Evolutionary conservation across 129 eudicot genomes (phyloP), one percentile per base, ranked within the genome.

Genomic region (Chrysanthemum seticuspe): DNA sequence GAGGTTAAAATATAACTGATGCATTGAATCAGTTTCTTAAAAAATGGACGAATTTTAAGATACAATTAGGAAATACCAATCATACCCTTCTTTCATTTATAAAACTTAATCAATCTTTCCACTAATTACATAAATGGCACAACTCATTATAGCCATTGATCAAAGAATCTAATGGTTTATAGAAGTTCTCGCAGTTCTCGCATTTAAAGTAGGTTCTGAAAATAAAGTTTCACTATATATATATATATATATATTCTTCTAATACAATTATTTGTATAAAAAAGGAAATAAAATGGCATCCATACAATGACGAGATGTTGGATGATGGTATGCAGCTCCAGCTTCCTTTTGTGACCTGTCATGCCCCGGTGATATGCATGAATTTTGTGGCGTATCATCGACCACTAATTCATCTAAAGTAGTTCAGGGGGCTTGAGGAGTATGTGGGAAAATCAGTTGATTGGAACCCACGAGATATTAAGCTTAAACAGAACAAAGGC

Each of bases 191-290:
- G 21, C 21, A 19, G 21, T 19, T 19, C 21, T 19, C 21, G 21
- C 21, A 19, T 19, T 19, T 19, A 19, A 19, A 19, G 21, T 19
- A 19, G 21, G 21, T 19, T 19, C 21, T 19, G 21, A 19, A 19
- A 19, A 19, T 19, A 19, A 19, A 19, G 21, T 19, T 19, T 19
- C 21, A 19, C 21, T 19, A 31, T 31, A 31, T 31, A 31, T 31
- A 31, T 52, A 13, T 55, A 16, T 55, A 55, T 55, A 55, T 55
- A 55, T 55, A 55, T 55, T 55, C 36, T 31, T 31, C 27, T 16
- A 55, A 61, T 61, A 25, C 29, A 61, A 61, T 61, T 61, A 19
- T 61, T 29, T 61, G 66, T 61, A 61, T 61, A 62, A 62, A 62
- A 31, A 13, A 62, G 36, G 67, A 29, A 3, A 62, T 29, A n/a